A percentile compares a stretch with the other conserved stretches of the same genome.
phyloP scores from a whole-genome alignment of 495 filamentous ascomycete species.

The Penicillium subrubescens region DNA sequence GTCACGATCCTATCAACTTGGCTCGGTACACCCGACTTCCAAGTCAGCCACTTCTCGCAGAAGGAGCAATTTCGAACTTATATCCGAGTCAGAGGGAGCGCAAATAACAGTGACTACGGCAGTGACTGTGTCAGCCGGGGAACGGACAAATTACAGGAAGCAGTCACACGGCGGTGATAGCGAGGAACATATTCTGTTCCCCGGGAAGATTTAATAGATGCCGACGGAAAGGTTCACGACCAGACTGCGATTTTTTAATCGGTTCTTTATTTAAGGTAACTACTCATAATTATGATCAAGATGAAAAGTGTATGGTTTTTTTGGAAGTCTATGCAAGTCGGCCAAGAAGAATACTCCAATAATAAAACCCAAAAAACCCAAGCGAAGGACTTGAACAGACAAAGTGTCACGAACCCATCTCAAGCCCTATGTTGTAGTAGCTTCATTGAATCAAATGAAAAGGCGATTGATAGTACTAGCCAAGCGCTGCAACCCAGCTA shows the following conservation, averaged over 20 bases:
- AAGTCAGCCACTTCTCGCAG: not conserved
- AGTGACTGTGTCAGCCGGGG: not conserved
- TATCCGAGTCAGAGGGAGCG: not conserved
- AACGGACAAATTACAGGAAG: not conserved
- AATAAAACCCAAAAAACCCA: not conserved
- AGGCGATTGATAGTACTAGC: not conserved
- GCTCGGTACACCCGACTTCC: not conserved
- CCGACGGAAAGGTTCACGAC: not conserved
- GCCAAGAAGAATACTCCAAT: not conserved
- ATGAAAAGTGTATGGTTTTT: not conserved
- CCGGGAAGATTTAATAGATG: not conserved
- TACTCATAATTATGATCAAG: not conserved
- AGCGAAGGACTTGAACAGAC: not conserved
- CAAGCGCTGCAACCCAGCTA: not conserved
- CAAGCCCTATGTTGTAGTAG: not conserved
- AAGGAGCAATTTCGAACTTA: not conserved
- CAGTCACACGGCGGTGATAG: not conserved
- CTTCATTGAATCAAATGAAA: not conserved
- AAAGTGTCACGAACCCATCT: not conserved
- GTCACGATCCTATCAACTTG: not conserved
- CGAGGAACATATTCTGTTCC: not conserved
- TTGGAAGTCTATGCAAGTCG: not conserved
- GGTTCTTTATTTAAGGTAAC: not conserved
- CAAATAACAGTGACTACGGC: not conserved
- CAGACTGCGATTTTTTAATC: not conserved